phyloP scores from a whole-genome alignment of 1,139 yeast genomes.

The Taiozyma sp. region DNA sequence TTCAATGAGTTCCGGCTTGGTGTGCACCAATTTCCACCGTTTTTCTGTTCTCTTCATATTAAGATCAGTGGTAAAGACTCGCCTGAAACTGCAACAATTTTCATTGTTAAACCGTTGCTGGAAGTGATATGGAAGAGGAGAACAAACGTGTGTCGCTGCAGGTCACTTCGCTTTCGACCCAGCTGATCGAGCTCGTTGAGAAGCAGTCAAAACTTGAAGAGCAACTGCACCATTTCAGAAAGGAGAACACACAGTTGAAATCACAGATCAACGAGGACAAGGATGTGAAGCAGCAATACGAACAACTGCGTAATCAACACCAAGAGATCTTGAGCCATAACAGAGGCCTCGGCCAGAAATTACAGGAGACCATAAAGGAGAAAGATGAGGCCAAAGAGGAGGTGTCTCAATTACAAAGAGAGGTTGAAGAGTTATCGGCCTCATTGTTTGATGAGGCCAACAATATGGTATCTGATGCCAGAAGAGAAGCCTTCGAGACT shows the following conservation, averaged over 20 bases:
- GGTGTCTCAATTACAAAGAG: slow-evolving; percentile 54
- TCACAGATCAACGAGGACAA: slow-evolving; percentile 11
- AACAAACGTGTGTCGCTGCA: slow-evolving; percentile 45
- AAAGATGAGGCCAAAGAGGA: slow-evolving; percentile 54
- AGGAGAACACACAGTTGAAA: slow-evolving; percentile 22
- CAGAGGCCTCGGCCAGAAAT: slow-evolving; percentile 30
- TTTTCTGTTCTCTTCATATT: background rate
- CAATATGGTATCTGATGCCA: slow-evolving; percentile 71
- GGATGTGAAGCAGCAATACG: slow-evolving; percentile 10
- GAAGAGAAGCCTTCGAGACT: slow-evolving; percentile 50
- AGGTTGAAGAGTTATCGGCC: slow-evolving; percentile 74
- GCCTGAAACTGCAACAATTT: background rate
- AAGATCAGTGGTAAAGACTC: background rate
- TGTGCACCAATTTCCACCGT: background rate
- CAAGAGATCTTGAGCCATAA: slow-evolving; percentile 31
- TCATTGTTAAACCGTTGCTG: background rate
- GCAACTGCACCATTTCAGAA: slow-evolving; percentile 24
- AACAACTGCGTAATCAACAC: slow-evolving; percentile 14
- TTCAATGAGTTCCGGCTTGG: background rate
- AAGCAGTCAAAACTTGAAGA: slow-evolving; percentile 50
- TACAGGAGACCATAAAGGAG: slow-evolving; percentile 32
- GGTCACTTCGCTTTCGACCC: slow-evolving; percentile 54
- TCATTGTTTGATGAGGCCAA: slow-evolving; percentile 79
- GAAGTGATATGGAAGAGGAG: slow-evolving; percentile 26
- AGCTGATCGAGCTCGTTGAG: slow-evolving; percentile 56